These are phyloP conservation scores for Backusella circina DNA, from an alignment of 192 early-diverging fungal genomes.

Conservation along the genomic window DNA sequence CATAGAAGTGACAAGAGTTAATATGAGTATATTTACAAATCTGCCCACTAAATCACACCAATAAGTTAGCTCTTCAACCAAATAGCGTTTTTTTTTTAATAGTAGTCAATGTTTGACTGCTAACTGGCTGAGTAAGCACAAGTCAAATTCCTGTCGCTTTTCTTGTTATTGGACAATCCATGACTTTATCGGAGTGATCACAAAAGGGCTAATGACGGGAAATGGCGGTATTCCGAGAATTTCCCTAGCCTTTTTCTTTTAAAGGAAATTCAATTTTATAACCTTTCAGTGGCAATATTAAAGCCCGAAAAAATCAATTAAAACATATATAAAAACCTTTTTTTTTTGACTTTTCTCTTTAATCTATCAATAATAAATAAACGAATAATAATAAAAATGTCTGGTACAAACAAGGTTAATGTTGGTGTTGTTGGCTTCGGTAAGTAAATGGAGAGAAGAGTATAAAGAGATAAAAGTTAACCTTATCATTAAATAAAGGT, in stretches of 20 bases:
- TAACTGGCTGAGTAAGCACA: not conserved
- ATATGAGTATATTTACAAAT: not conserved
- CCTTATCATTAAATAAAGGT: constrained; percentile 9
- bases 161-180: not conserved
- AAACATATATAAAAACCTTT: not conserved
- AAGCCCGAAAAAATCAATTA: not conserved
- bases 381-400: constrained; percentile 2
- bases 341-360: not conserved
- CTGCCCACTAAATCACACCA: not conserved
- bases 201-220: not conserved
- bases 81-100: not conserved
- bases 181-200: not conserved
- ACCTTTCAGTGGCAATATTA: not conserved
- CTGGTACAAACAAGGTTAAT: constrained; percentile 40
- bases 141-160: not conserved
- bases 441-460: constrained; percentile 35
- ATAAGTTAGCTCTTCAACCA: not conserved
- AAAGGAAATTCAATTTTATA: not conserved
- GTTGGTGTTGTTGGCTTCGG: constrained; percentile 69
- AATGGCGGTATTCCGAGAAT: not conserved
- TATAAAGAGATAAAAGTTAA: not conserved
- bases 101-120: not conserved
- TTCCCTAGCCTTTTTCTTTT: not conserved
- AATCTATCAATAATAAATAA: not conserved
- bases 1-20: too few species aligned